phyloP scores from a whole-genome alignment of 2,329 filamentous ascomycete genomes.

The Alternaria longipes region DNA sequence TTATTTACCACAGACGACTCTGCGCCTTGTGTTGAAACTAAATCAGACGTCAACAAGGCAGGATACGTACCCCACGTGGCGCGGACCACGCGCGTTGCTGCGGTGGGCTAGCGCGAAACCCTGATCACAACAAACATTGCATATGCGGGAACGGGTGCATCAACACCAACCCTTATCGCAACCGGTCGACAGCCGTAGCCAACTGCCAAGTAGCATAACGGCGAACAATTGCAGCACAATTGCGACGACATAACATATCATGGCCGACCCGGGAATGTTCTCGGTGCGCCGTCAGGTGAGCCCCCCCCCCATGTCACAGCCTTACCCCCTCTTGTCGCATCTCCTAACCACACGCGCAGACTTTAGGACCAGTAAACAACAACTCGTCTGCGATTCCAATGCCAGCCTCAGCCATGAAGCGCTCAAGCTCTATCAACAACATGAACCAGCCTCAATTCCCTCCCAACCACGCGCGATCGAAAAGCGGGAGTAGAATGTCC shows the following conservation, averaged over 20 bases:
- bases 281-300: slow-evolving; percentile 91
- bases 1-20: not conserved
- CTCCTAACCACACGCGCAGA: slow-evolving; percentile 62
- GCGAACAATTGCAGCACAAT: slow-evolving; percentile 5
- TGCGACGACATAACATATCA: slow-evolving; percentile 23
- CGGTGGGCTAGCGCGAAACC: slow-evolving; percentile 34
- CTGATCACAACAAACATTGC: slow-evolving; percentile 44
- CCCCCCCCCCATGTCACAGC: slow-evolving; percentile 21
- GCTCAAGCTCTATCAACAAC: slow-evolving; percentile 79
- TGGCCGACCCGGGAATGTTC: slow-evolving; percentile 71
- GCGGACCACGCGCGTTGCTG: slow-evolving; percentile 28
- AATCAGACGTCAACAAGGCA: slow-evolving; percentile 17
- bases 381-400: slow-evolving; percentile 83
- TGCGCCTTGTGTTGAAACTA: not conserved
- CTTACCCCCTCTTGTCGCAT: slow-evolving; percentile 23
- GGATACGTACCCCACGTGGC: slow-evolving; percentile 15
- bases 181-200: not conserved
- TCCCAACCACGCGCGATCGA: slow-evolving; percentile 75
- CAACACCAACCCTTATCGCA: slow-evolving; percentile 29
- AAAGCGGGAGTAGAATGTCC: slow-evolving; percentile 84
- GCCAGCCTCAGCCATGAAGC: slow-evolving; percentile 92
- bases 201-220: slow-evolving; percentile 4
- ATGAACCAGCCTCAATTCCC: slow-evolving; percentile 64
- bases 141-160: slow-evolving; percentile 22
- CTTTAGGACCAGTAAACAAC: slow-evolving; percentile 83